phyloP scores from a whole-genome alignment of 2,329 filamentous ascomycete species.

The Aspergillus pseudoglaucus region DNA sequence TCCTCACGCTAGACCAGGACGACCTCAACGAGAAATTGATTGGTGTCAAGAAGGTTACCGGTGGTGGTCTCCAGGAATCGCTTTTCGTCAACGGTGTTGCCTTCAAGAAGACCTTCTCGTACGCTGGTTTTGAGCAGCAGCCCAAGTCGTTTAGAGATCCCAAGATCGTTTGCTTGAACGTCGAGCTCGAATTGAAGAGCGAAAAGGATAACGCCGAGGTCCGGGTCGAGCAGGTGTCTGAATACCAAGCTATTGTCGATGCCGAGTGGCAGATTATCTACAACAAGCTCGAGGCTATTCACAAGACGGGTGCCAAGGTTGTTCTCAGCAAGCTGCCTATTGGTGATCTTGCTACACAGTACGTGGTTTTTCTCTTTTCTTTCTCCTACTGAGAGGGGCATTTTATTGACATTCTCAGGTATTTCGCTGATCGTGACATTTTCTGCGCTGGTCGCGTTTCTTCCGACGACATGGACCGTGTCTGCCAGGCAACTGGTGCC shows the following conservation, averaged over 20 bases:
- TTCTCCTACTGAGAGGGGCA: neutral
- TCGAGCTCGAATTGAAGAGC: slow-evolving; percentile 95
- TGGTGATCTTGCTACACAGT: slow-evolving; percentile 92
- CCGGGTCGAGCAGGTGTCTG: slow-evolving; percentile 93
- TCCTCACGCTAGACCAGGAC: slow-evolving; percentile 89
- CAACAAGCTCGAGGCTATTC: slow-evolving; percentile 94
- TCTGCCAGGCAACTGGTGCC: slow-evolving; percentile 89
- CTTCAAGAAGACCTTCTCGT: slow-evolving; percentile 99
- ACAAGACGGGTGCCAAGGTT: slow-evolving; percentile 93
- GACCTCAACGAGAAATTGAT: slow-evolving; percentile 98
- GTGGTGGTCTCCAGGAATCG: slow-evolving; percentile 91
- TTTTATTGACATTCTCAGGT: slow-evolving; percentile 36
- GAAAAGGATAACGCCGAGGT: slow-evolving; percentile 99
- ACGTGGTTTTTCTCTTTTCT: slow-evolving; percentile 16
- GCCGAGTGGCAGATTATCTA: slow-evolving; percentile 99
- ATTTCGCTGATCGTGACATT: slow-evolving; percentile 93
- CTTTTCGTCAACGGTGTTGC: slow-evolving; percentile 96
- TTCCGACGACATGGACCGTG: slow-evolving; percentile 87
- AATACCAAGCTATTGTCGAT: slow-evolving; percentile 98
- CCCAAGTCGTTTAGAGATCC: slow-evolving; percentile 91
- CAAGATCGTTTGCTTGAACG: slow-evolving; percentile 95
- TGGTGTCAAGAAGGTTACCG: slow-evolving; percentile 95
- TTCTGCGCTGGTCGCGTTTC: slow-evolving; percentile 96
- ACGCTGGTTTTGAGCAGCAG: slow-evolving; percentile 98
- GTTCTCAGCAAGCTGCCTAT: slow-evolving; percentile 96